Base-by-base conservation (phyloP, 371 early-diverging fungal species). In the Mortierella sp. region DNA sequence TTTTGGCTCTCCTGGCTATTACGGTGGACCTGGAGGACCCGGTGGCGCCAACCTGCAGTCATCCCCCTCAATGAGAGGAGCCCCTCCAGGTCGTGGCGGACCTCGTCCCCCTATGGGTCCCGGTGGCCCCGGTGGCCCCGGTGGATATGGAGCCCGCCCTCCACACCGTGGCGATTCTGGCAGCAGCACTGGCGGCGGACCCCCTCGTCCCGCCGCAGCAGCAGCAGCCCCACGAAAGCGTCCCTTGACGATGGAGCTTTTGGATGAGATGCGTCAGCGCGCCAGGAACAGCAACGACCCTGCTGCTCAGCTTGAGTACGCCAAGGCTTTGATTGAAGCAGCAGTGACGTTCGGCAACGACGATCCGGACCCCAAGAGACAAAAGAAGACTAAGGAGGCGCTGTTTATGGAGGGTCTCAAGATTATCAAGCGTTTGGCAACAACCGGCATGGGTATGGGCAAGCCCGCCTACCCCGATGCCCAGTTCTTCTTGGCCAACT, bases 401-500 rank as follows among this genome's bases (percentile, higher is more conserved):
- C 89, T 95, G 80, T 81, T 88, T 12, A 75, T 88, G 41, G 97
- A 98, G 81, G 97, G 95, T 24, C 90, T 96, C 38, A 96, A 96
- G 79, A 91, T 93, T 76, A 90, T 96, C 41, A 97, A 96, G 83
- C 93, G 94, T 48, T 83, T 97, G 7, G 93, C 96, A 1, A 89
- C 92, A 2, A 90, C 90, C 43, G 91, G 94, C 12, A 87, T 90
- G 74, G 94, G 93, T 18, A 88, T 94, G 56, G 94, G 95, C n/a
- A 93, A 91, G 75, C 88, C 92, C 10, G 92, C 93, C 5, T 93
- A 93, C 82, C 92, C 99, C 7, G 98, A 99, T 49, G 97, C 98
- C 7, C 95, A 95, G 83, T 98, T 97, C 89, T 97, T 95, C 89
- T 88, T 99, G 46, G 99, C 97, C 41, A 95, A 96, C 58, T 94